phyloP scores from a whole-genome alignment of 2,329 filamentous ascomycete genomes.

The Dryadomyces quercus-mongolicae region DNA sequence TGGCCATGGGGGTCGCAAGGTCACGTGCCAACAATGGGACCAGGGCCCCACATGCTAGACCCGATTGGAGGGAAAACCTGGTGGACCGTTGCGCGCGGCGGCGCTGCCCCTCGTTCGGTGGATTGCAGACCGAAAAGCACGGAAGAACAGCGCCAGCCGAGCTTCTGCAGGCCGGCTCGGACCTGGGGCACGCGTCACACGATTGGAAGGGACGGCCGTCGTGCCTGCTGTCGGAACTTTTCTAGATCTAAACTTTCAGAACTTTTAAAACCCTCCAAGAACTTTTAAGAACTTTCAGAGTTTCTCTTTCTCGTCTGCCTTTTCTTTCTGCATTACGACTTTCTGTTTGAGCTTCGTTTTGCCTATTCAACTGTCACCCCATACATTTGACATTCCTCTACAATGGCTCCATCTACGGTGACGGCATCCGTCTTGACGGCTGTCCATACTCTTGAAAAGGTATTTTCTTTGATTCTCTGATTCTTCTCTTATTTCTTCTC shows the following conservation, averaged over 20 bases:
- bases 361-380: too few relatives aligned
- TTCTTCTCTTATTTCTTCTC: not conserved
- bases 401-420: conserved; percentile 3
- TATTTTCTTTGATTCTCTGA: not conserved
- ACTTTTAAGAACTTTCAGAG: not conserved
- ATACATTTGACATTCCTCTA: not conserved
- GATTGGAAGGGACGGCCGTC: not conserved
- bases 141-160: not conserved
- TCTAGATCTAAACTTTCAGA: too few relatives aligned
- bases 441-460: conserved; percentile 1
- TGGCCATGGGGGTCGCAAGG: too few relatives aligned
- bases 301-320: too few relatives aligned
- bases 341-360: too few relatives aligned
- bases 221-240: not conserved
- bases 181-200: not conserved
- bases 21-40: not conserved
- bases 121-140: not conserved
- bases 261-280: too few relatives aligned
- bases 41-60: too few relatives aligned
- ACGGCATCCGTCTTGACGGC: conserved; percentile 6
- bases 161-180: too few relatives aligned
- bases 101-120: not conserved
- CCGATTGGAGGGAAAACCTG: conserved; percentile 4
- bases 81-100: not conserved
- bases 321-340: not conserved